Conservation (phyloP, 495 filamentous ascomycete genomes). For the Neurospora discreta region DNA sequence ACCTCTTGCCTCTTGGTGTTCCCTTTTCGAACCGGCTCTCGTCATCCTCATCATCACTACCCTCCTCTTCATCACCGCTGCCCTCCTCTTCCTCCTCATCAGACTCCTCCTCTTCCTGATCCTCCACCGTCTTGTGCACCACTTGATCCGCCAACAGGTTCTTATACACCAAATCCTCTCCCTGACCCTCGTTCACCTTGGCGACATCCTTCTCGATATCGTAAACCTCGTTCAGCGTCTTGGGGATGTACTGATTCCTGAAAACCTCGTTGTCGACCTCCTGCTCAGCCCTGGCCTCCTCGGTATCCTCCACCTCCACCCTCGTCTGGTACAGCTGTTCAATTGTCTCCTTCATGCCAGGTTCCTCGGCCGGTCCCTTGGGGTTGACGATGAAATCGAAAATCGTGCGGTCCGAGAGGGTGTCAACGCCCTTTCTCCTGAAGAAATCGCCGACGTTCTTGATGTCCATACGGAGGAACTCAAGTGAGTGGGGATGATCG, state of each 20-base stretch:
- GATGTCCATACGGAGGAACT: constrained; percentile 94
- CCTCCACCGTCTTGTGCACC: constrained; percentile 28
- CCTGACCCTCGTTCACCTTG: constrained; percentile 58
- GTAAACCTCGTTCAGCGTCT: constrained; percentile 88
- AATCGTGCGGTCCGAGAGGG: constrained; percentile 55
- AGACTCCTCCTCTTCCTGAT: constrained; percentile 25
- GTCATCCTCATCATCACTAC: constrained; percentile 18
- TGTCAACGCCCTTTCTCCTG: constrained; percentile 67
- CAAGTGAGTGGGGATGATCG: constrained; percentile 80
- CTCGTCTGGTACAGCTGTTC: constrained; percentile 36
- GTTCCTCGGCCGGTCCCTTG: constrained; percentile 40
- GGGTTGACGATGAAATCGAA: constrained; percentile 68
- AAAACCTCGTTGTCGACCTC: constrained; percentile 87
- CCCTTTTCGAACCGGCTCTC: constrained; percentile 50
- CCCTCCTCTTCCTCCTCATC: constrained; percentile 33
- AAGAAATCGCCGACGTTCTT: constrained; percentile 95
- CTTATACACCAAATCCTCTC: constrained; percentile 65
- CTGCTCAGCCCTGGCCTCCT: constrained; percentile 32
- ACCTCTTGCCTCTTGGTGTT: constrained; percentile 72
- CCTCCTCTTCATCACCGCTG: constrained; percentile 30
- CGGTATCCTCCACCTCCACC: constrained; percentile 23
- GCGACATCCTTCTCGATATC: constrained; percentile 87
- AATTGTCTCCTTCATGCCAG: constrained; percentile 30
- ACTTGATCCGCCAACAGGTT: constrained; percentile 65
- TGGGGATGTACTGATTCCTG: constrained; percentile 88